Conservation (phyloP, 177 flowering plant genomes). For the Vitis hybrid region DNA sequence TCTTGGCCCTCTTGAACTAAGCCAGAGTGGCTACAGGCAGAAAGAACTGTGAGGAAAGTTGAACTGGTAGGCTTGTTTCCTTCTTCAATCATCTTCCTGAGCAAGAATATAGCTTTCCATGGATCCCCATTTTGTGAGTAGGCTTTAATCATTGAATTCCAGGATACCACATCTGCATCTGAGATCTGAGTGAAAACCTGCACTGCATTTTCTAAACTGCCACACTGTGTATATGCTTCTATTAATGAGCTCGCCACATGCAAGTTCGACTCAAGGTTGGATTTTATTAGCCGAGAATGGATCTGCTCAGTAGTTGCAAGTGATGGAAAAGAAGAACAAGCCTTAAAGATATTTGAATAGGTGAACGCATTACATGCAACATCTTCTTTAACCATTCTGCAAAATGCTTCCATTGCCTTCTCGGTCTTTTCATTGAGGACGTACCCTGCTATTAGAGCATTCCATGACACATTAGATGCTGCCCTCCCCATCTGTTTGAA, state of each 20-base stretch:
- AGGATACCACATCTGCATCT: neutral
- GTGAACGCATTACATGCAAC: constrained; percentile 1
- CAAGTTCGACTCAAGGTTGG: neutral
- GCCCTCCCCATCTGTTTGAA: constrained; percentile 10
- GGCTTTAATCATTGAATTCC: constrained; percentile 7
- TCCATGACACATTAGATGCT: constrained; percentile 24
- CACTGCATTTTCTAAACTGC: constrained; percentile 6
- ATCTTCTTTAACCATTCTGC: constrained; percentile 8
- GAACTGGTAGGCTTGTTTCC: constrained; percentile 7
- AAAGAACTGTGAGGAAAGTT: constrained; percentile 12
- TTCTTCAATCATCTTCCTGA: constrained; percentile 2
- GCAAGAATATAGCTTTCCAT: neutral
- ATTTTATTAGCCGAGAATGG: constrained; percentile 11
- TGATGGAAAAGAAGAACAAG: constrained; percentile 6
- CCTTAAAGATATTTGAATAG: neutral
- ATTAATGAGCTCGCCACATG: constrained; percentile 5
- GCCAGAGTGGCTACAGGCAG: constrained; percentile 18
- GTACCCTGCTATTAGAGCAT: constrained; percentile 19
- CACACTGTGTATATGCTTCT: constrained; percentile 1
- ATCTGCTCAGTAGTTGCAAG: neutral
- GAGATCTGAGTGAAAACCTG: constrained; percentile 3
- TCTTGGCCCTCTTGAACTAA: constrained; percentile 15
- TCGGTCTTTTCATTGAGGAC: constrained; percentile 10
- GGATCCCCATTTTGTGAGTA: constrained; percentile 4
- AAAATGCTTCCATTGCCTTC: constrained; percentile 20